Conservation (phyloP, 2,329 filamentous ascomycete genomes). For the Trichoderma sp. region DNA sequence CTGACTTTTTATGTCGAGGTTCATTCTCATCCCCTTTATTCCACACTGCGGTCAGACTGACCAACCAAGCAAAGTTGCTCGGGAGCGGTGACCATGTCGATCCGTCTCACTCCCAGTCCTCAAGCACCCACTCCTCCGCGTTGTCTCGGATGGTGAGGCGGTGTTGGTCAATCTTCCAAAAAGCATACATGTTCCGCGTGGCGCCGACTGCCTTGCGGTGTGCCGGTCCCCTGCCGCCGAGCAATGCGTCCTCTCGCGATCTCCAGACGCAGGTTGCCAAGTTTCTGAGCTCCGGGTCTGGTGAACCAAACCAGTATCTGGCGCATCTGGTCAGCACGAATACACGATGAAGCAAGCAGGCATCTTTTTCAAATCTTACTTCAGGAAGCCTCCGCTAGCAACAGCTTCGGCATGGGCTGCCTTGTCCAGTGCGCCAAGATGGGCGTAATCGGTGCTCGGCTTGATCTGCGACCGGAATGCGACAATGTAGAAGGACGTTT, state of each 20-base stretch:
- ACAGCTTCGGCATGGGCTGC: constrained; percentile 80
- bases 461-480: constrained; percentile 77
- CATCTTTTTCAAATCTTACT: constrained; percentile 48
- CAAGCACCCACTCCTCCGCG: constrained; percentile 64
- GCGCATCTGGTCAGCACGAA: constrained; percentile 30
- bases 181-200: constrained; percentile 64
- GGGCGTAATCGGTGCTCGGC: constrained; percentile 64
- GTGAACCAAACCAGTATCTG: constrained; percentile 85
- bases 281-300: constrained; percentile 71
- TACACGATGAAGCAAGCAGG: constrained; percentile 29
- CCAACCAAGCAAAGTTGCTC: constrained; percentile 27
- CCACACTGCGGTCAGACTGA: background rate
- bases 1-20: background rate
- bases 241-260: constrained; percentile 59
- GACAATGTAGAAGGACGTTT: constrained; percentile 77
- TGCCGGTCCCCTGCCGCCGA: constrained; percentile 62
- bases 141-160: constrained; percentile 69
- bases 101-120: constrained; percentile 51
- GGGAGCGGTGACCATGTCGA: background rate
- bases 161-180: constrained; percentile 71
- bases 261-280: constrained; percentile 78
- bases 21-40: background rate
- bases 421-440: constrained; percentile 73
- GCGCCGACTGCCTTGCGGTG: constrained; percentile 67
- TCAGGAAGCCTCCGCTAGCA: constrained; percentile 77